phyloP scores from a whole-genome alignment of 2,329 filamentous ascomycete genomes.

The Diplodia intermedia region DNA sequence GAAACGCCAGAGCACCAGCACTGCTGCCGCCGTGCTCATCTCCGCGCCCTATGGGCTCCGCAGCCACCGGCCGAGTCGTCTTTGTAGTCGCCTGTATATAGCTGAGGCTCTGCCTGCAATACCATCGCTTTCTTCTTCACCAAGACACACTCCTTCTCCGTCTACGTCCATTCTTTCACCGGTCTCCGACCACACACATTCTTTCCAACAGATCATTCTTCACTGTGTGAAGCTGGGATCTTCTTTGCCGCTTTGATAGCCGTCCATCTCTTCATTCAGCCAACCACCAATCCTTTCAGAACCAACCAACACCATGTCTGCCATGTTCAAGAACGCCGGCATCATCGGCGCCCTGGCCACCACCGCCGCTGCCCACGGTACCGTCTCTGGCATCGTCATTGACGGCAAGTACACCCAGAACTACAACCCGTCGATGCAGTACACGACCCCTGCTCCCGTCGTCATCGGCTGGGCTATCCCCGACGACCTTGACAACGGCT shows the following conservation, averaged over 20 bases:
- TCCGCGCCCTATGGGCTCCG: conserved; percentile 11
- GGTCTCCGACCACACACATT: conserved; percentile 32
- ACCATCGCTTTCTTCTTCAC: conserved; percentile 23
- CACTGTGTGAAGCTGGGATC: conserved; percentile 34
- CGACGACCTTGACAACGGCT: conserved; percentile 60
- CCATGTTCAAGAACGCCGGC: conserved; percentile 41
- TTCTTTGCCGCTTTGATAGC: conserved; percentile 32
- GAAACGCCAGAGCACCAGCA: conserved; percentile 24
- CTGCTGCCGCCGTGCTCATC: conserved; percentile 15
- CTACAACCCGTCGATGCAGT: conserved; percentile 53
- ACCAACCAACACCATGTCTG: conserved; percentile 40
- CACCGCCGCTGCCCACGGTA: conserved; percentile 56
- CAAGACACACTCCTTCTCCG: conserved; percentile 30
- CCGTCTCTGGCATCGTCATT: conserved; percentile 54
- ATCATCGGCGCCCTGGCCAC: conserved; percentile 46
- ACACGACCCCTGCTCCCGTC: conserved; percentile 43
- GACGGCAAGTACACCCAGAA: conserved; percentile 57
- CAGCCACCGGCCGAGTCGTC: not conserved
- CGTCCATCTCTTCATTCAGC: conserved; percentile 25
- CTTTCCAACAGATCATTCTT: conserved; percentile 31
- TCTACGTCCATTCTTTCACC: conserved; percentile 31
- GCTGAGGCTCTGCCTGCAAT: conserved; percentile 14
- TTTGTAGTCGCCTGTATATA: conserved; percentile 7
- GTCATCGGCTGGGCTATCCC: conserved; percentile 63
- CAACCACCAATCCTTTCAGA: conserved; percentile 36